Evolutionary conservation across 441 rosid genomes (phyloP).

Genomic region (Arabidopsis lyrata): DNA sequence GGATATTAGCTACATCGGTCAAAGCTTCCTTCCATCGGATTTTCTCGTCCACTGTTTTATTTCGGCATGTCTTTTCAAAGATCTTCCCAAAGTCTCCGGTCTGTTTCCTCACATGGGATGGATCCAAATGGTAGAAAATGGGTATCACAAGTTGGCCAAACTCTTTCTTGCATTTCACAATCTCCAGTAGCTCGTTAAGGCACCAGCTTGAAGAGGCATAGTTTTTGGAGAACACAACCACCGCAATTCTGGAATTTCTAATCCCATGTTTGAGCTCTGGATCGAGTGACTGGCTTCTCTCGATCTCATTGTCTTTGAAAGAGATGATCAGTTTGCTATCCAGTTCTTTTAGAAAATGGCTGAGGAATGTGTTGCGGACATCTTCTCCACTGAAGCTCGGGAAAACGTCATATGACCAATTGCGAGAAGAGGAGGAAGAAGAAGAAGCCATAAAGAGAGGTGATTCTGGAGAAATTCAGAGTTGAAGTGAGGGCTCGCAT

Average conservation of each 20-base stretch:
- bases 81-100: slow-evolving; percentile 13
- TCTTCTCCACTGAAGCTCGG: slow-evolving; percentile 29
- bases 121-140: slow-evolving; percentile 36
- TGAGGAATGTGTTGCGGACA: background rate
- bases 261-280: background rate
- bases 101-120: slow-evolving; percentile 31
- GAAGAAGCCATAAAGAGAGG: slow-evolving; percentile 19
- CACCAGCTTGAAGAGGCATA: background rate
- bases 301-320: background rate
- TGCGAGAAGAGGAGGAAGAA: background rate
- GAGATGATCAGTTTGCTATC: background rate
- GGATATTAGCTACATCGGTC: background rate
- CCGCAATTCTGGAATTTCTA: background rate
- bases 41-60: background rate
- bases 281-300: background rate
- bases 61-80: background rate
- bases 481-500: background rate
- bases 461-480: background rate
- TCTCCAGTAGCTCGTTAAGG: background rate
- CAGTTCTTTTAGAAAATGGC: background rate
- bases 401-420: slow-evolving; percentile 3
- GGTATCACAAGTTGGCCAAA: slow-evolving; percentile 13
- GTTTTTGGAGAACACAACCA: background rate
- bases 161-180: slow-evolving; percentile 10
- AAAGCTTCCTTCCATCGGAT: background rate